These are phyloP conservation scores for Prunus salicina DNA, from an alignment of 306 rosid genomes.

Conservation along the genomic window DNA sequence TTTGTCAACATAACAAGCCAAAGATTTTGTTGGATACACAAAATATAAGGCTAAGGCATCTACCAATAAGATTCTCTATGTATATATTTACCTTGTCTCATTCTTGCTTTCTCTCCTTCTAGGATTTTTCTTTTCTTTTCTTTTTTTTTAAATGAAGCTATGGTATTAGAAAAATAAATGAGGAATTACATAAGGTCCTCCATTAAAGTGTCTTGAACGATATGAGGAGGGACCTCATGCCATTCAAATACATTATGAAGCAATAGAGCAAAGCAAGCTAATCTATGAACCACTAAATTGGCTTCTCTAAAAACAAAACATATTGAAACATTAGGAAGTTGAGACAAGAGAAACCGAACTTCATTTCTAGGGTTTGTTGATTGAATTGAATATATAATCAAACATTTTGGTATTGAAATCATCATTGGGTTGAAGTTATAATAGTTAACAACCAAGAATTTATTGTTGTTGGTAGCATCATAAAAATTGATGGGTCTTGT, in stretches of 20 bases:
- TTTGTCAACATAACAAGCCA: conserved; percentile 16
- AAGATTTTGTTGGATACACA: conserved; percentile 38
- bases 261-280: too few relatives aligned
- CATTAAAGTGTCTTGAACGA: too few relatives aligned
- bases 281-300: too few relatives aligned
- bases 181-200: too few relatives aligned
- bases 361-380: not conserved
- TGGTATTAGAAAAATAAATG: too few relatives aligned
- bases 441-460: not conserved
- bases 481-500: not conserved
- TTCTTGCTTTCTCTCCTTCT: not conserved
- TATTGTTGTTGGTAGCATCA: not conserved
- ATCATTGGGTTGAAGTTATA: not conserved
- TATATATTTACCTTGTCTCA: not conserved
- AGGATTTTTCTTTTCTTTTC: not conserved
- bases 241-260: too few relatives aligned
- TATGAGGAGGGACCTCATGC: too few relatives aligned
- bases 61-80: conserved; percentile 20
- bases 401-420: not conserved
- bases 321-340: too few relatives aligned
- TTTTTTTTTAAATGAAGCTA: too few relatives aligned
- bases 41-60: conserved; percentile 29
- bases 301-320: too few relatives aligned
- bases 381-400: not conserved
- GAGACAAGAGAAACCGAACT: too few relatives aligned